Evolutionary conservation across 169 alveolate genomes (phyloP), one percentile per base, ranked within the genome.

Genomic region (Ichthyophthirius multifiliis): DNA sequence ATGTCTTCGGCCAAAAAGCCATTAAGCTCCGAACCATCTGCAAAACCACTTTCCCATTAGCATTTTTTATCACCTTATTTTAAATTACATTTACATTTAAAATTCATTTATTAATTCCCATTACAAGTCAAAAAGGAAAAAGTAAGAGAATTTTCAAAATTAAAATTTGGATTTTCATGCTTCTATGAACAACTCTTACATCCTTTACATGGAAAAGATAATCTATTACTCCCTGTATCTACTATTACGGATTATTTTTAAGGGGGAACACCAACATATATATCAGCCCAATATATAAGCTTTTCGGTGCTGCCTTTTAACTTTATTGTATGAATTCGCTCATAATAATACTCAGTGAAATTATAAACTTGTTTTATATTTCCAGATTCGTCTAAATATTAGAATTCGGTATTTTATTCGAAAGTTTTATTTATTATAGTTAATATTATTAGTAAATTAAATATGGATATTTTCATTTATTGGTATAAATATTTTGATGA

Each of bases 231-330:
- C 13, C 77, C 77, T 39, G 77, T 67, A 67, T 67, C 77, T 20
- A 67, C 45, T 37, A 67, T 67, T n/a, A 44, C 77, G n/a, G 77
- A 37, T 67, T 67, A 18, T 37, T 35, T 67, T 20, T 67, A 37
- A 0, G 77, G 77, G 9, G 77, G 77, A 67, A 62, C 3, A 27
- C 77, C 77, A 0, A 67, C 45, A 67, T 67, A 67, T 37, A 67
- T n/a, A 67, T 39, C 41, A 1, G 45, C 46, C 43, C 46, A 67
- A 39, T 34, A 67, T 37, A 34, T 32, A 13, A 62, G 13, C 5
- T 34, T 32, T 18, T 39, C 46, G 5, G 63, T 67, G 31, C 46
- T 67, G 20, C 77, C 77, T 67, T 67, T 62, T 16, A 67, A 39
- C 30, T 67, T 31, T 9, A 67, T 32, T 18, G 77, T 67, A 20